These are phyloP conservation scores for Ambrosia artemisiifolia DNA, from an alignment of 129 eudicot genomes.

Conservation along the genomic window DNA sequence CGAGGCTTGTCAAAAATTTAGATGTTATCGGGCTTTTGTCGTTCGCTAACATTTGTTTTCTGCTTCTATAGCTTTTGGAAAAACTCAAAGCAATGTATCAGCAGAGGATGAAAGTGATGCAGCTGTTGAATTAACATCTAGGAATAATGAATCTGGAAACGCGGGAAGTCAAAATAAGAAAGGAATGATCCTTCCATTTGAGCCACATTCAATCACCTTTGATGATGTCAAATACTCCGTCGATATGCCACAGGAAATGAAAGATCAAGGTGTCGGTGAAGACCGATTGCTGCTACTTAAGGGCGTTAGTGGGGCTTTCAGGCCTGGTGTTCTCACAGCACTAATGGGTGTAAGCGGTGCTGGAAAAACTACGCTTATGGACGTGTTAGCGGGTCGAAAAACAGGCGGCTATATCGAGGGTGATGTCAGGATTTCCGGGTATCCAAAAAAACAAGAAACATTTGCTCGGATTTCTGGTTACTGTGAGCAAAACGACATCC, in stretches of 20 bases:
- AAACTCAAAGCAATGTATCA: constrained; percentile 45
- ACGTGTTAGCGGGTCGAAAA: constrained; percentile 84
- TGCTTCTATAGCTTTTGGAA: constrained; percentile 52
- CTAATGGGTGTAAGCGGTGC: constrained; percentile 97
- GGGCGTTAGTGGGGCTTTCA: constrained; percentile 76
- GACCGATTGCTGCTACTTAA: constrained; percentile 66
- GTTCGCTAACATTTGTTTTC: neutral
- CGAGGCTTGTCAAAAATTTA: neutral
- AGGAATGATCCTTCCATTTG: constrained; percentile 85
- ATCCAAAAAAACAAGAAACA: constrained; percentile 78
- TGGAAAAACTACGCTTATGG: constrained; percentile 94
- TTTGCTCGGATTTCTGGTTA: constrained; percentile 89
- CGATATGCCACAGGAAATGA: constrained; percentile 99
- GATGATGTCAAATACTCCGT: constrained; percentile 75
- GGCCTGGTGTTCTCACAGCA: constrained; percentile 92
- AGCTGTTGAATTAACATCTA: constrained; percentile 27
- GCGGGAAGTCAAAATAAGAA: constrained; percentile 25
- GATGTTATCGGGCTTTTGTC: neutral
- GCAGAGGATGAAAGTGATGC: constrained; percentile 23
- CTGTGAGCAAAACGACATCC: constrained; percentile 89
- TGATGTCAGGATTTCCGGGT: constrained; percentile 62
- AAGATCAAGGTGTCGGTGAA: constrained; percentile 59
- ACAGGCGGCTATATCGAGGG: constrained; percentile 87
- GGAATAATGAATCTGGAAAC: constrained; percentile 9
- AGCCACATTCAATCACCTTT: constrained; percentile 75